phyloP scores from a whole-genome alignment of 352 stramenopile species.

The Peronospora belbahrii region DNA sequence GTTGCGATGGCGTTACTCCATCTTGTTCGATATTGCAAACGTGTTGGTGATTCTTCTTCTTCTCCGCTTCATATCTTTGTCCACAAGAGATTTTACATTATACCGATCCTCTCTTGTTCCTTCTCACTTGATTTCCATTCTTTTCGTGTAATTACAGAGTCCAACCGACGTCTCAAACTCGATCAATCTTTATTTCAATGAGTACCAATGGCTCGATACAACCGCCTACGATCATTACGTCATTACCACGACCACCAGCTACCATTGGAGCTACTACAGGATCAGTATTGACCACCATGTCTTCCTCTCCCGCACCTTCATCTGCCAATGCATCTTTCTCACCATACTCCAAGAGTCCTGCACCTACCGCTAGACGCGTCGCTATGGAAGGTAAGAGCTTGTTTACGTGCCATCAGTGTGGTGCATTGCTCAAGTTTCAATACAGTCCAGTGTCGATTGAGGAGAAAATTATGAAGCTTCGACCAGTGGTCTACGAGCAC shows the following conservation, averaged over 20 bases:
- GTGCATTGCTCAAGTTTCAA: conserved; percentile 63
- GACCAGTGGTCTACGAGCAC: conserved; percentile 36
- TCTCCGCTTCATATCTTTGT: neutral
- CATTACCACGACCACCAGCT: conserved; percentile 18
- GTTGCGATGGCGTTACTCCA: conserved; percentile 23
- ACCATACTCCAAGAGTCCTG: conserved; percentile 20
- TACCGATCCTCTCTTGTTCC: neutral
- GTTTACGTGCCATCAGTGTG: conserved; percentile 69
- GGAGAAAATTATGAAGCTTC: conserved; percentile 51
- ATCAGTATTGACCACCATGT: neutral
- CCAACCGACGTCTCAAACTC: neutral
- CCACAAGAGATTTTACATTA: neutral
- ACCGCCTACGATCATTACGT: conserved; percentile 22
- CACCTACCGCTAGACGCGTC: conserved; percentile 18
- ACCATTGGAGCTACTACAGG: conserved; percentile 4
- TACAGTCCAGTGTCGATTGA: conserved; percentile 53
- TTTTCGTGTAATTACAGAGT: neutral
- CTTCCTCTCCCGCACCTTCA: conserved; percentile 12
- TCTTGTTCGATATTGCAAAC: conserved; percentile 3
- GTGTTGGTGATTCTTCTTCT: conserved; percentile 1
- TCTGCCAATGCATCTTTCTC: conserved; percentile 22
- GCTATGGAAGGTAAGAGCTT: conserved; percentile 70
- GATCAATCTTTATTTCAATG: conserved; percentile 14
- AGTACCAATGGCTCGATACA: conserved; percentile 21
- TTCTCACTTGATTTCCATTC: neutral